Evolutionary conservation across 768 basidiomycete species (phyloP).

Genomic region (Mycena indigotica): DNA sequence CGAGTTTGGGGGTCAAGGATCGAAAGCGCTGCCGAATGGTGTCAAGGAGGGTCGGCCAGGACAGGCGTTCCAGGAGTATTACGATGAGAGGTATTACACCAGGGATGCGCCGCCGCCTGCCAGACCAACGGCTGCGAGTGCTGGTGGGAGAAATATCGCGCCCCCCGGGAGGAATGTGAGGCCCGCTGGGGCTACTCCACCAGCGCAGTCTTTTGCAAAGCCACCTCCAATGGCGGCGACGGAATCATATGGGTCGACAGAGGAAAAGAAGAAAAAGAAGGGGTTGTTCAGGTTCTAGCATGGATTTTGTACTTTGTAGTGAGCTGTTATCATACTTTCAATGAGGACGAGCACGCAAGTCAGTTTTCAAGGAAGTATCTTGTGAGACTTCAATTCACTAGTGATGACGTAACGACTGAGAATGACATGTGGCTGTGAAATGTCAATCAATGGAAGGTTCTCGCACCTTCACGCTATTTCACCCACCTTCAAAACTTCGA

Average conservation of each 20-base stretch:
- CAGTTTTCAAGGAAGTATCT: no score
- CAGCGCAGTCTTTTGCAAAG: conserved; percentile 29
- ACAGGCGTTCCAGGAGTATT: conserved; percentile 70
- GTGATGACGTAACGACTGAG: no score
- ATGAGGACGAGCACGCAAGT: no score
- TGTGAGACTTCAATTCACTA: no score
- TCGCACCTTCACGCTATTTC: background rate
- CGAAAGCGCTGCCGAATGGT: conserved; percentile 70
- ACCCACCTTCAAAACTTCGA: background rate
- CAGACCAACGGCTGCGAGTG: conserved; percentile 39
- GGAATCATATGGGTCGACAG: conserved; percentile 39
- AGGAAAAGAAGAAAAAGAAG: conserved; percentile 15
- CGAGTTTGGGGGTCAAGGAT: conserved; percentile 86
- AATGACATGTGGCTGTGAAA: background rate
- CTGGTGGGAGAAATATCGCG: conserved; percentile 16
- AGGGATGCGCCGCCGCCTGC: conserved; percentile 61
- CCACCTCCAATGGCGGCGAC: conserved; percentile 55
- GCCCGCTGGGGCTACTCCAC: conserved; percentile 20
- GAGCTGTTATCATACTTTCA: no score
- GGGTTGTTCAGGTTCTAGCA: conserved; percentile 1
- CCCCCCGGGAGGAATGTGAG: conserved; percentile 35
- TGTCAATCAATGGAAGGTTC: background rate
- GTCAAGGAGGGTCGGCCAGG: conserved; percentile 50
- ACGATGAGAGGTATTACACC: conserved; percentile 78
- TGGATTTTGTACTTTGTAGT: background rate